These are phyloP conservation scores for Aspergillus persii DNA, from an alignment of 2,329 filamentous ascomycete genomes.

Conservation along the genomic window DNA sequence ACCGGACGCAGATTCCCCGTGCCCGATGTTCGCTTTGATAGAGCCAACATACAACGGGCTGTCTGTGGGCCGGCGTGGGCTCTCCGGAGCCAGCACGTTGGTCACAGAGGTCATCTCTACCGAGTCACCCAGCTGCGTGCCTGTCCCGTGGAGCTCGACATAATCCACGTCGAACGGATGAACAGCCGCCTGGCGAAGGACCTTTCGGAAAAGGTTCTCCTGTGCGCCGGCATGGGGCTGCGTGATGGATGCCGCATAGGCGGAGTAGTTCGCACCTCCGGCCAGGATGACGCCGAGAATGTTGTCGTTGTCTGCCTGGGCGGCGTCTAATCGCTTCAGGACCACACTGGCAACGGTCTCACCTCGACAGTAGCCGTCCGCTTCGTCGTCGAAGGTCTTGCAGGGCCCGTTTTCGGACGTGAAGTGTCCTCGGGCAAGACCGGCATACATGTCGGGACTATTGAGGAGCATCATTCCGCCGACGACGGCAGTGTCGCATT, in stretches of 20 bases:
- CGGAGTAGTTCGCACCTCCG: slow-evolving; percentile 45
- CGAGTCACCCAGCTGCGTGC: slow-evolving; percentile 39
- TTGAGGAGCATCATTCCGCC: slow-evolving; percentile 74
- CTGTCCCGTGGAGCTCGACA: slow-evolving; percentile 42
- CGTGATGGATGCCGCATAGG: slow-evolving; percentile 47
- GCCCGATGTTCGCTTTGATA: slow-evolving; percentile 40
- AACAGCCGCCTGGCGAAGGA: slow-evolving; percentile 38
- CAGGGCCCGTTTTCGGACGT: slow-evolving; percentile 42
- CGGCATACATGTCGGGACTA: slow-evolving; percentile 74
- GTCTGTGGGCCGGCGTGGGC: slow-evolving; percentile 45
- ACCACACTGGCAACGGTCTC: slow-evolving; percentile 52
- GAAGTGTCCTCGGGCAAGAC: slow-evolving; percentile 57
- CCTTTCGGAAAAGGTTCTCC: slow-evolving; percentile 34
- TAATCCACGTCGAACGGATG: slow-evolving; percentile 38
- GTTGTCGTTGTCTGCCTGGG: slow-evolving; percentile 49
- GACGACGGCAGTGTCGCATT: slow-evolving; percentile 76
- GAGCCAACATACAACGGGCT: slow-evolving; percentile 30
- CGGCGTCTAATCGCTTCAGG: slow-evolving; percentile 52
- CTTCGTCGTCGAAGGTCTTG: slow-evolving; percentile 49
- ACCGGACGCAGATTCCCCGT: slow-evolving; percentile 46
- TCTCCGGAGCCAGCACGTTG: slow-evolving; percentile 51
- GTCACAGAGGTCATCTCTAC: slow-evolving; percentile 38
- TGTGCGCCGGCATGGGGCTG: slow-evolving; percentile 42
- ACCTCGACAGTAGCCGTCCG: slow-evolving; percentile 55
- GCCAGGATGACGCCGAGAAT: slow-evolving; percentile 44